Evolutionary conservation across 352 stramenopile genomes (phyloP).

Genomic region (Globisporangium acanthophoron): DNA sequence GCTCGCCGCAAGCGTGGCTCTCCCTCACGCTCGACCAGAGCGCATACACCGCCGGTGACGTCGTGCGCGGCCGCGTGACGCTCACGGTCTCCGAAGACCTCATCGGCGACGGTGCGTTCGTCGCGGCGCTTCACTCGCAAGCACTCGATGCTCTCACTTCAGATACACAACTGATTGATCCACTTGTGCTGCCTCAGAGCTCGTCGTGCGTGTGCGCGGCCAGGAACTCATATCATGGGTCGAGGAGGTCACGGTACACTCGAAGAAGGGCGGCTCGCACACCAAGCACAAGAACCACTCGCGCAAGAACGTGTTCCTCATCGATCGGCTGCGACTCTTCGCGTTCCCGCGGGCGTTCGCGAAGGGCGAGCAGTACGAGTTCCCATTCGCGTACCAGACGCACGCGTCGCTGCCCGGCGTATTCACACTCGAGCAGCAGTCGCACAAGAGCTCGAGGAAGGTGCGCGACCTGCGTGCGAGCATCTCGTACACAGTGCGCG

Average conservation of each 20-base stretch:
- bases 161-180: background rate
- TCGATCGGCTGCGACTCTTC: conserved; percentile 16
- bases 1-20: background rate
- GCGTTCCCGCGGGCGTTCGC: conserved; percentile 14
- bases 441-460: background rate
- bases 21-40: conserved; percentile 9
- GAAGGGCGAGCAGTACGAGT: conserved; percentile 16
- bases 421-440: background rate
- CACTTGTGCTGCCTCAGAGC: background rate
- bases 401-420: conserved; percentile 16
- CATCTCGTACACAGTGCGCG: conserved; percentile 10
- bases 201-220: conserved; percentile 5
- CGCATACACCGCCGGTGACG: conserved; percentile 10
- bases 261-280: conserved; percentile 1
- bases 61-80: conserved; percentile 8
- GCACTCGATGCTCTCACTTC: background rate
- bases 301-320: conserved; percentile 11
- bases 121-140: too few species aligned
- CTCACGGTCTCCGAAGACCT: conserved; percentile 6
- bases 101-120: conserved; percentile 8
- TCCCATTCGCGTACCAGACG: conserved; percentile 20
- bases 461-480: conserved; percentile 5
- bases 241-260: background rate
- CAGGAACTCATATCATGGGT: conserved; percentile 9
- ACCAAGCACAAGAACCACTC: conserved; percentile 4